phyloP scores from a whole-genome alignment of 2,329 filamentous ascomycete species.

The Geoglossum cookeanum region DNA sequence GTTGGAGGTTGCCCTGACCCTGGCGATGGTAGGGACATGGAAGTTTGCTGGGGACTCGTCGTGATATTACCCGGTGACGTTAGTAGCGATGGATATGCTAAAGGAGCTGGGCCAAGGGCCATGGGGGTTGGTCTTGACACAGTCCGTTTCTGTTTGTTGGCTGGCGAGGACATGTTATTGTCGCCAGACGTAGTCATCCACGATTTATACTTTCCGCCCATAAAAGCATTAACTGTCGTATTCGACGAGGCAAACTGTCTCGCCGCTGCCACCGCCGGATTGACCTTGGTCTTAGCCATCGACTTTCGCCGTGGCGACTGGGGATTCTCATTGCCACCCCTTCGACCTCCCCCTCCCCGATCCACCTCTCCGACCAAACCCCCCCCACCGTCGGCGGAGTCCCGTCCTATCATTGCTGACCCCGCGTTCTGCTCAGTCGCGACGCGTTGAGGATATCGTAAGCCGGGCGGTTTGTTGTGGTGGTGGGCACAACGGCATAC shows the following conservation, averaged over 20 bases:
- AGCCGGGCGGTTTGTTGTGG: background rate
- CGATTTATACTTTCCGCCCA: conserved; percentile 17
- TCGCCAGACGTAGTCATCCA: conserved; percentile 15
- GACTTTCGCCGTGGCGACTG: background rate
- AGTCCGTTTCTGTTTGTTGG: background rate
- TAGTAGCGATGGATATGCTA: background rate
- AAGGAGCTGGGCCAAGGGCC: background rate
- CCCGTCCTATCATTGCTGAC: background rate
- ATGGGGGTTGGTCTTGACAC: too few species aligned
- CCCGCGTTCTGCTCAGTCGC: background rate
- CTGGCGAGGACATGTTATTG: conserved; percentile 3
- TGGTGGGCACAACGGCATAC: background rate
- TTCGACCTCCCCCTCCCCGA: background rate
- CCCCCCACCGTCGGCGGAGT: background rate
- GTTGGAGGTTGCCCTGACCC: background rate
- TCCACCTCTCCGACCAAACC: background rate
- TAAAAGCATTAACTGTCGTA: conserved; percentile 17
- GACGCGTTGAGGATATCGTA: background rate
- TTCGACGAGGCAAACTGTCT: conserved; percentile 17
- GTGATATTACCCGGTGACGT: background rate
- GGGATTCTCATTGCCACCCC: background rate
- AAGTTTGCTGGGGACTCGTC: conserved; percentile 6
- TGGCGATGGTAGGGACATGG: background rate
- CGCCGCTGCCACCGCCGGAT: background rate
- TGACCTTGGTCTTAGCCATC: background rate